Conservation (phyloP, 257 asterid species). For the Solanum chilense region DNA sequence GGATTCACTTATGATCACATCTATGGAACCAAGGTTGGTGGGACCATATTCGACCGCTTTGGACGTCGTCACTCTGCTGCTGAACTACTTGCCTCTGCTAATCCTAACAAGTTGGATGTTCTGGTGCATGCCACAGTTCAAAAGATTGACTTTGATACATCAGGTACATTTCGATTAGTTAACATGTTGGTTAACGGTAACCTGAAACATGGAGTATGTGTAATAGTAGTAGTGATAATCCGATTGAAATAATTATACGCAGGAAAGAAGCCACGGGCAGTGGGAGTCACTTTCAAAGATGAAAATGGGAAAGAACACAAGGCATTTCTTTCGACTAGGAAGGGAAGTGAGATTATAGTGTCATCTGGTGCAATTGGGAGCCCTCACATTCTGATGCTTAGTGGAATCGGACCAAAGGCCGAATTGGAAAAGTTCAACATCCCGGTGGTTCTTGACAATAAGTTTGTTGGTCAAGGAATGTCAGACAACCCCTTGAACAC, state of each 20-base stretch:
- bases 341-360: slow-evolving; percentile 60
- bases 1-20: slow-evolving; percentile 92
- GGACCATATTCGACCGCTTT: slow-evolving; percentile 71
- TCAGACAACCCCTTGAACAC: slow-evolving; percentile 82
- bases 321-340: slow-evolving; percentile 58
- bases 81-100: slow-evolving; percentile 74
- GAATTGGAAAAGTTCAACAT: slow-evolving; percentile 56
- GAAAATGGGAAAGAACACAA: slow-evolving; percentile 59
- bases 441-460: slow-evolving; percentile 57
- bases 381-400: slow-evolving; percentile 82
- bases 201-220: background rate
- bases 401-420: slow-evolving; percentile 80
- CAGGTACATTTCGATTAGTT: slow-evolving; percentile 21
- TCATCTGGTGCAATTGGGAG: slow-evolving; percentile 93
- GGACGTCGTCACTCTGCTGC: slow-evolving; percentile 95
- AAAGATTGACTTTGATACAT: slow-evolving; percentile 55
- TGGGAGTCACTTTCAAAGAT: slow-evolving; percentile 77
- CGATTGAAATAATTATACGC: background rate
- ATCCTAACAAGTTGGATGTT: slow-evolving; percentile 53
- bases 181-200: background rate
- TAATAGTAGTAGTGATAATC: background rate
- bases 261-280: slow-evolving; percentile 63
- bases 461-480: slow-evolving; percentile 71
- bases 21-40: slow-evolving; percentile 92
- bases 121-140: slow-evolving; percentile 71